phyloP scores from a whole-genome alignment of 345 rosid genomes.

The Arabidopsis arenosa region DNA sequence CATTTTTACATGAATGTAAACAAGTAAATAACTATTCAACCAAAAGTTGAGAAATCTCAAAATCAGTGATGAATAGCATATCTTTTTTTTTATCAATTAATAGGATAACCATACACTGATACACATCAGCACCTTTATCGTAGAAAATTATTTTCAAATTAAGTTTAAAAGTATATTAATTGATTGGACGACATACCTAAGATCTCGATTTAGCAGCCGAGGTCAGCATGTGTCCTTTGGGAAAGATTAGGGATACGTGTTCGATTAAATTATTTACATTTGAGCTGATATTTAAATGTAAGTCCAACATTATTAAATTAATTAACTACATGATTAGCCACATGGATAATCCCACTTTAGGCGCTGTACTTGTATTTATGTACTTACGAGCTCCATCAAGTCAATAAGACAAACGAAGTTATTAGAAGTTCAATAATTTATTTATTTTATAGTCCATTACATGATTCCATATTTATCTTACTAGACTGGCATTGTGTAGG shows the following conservation, averaged over 20 bases:
- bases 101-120: conserved; percentile 4
- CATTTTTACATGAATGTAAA: too few species aligned
- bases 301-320: conserved; percentile 32
- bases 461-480: conserved; percentile 16
- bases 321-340: conserved; percentile 43
- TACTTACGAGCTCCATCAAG: conserved; percentile 45
- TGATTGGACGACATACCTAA: conserved; percentile 45
- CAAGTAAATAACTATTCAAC: not conserved
- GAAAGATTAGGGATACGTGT: conserved; percentile 46
- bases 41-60: not conserved
- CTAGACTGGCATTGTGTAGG: not conserved
- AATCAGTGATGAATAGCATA: not conserved
- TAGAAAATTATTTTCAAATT: not conserved
- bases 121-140: conserved; percentile 15
- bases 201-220: conserved; percentile 43
- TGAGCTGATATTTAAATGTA: conserved; percentile 26
- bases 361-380: conserved; percentile 52
- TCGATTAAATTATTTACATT: conserved; percentile 19
- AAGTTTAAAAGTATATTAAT: not conserved
- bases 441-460: not conserved
- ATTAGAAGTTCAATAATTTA: conserved; percentile 31
- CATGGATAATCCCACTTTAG: conserved; percentile 47
- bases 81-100: not conserved
- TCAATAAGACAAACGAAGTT: conserved; percentile 46
- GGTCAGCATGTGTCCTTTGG: conserved; percentile 45